These are phyloP conservation scores for Trichophyton simii DNA, from an alignment of 2,329 filamentous ascomycete species.

Conservation along the genomic window DNA sequence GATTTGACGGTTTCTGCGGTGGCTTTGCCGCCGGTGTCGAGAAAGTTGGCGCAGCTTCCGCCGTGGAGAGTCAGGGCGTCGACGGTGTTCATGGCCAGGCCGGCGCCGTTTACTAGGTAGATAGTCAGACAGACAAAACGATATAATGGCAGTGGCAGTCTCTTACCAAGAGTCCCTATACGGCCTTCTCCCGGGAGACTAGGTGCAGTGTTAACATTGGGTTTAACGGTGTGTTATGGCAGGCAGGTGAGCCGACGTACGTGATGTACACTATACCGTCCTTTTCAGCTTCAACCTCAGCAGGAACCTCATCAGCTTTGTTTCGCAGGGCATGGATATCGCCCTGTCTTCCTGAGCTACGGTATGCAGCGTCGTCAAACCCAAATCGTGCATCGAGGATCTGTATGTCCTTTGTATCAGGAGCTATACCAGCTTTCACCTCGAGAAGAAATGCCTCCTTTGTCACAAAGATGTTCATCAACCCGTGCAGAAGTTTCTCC, in stretches of 20 bases:
- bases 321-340: conserved; percentile 49
- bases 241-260: conserved; percentile 20
- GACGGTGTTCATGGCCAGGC: conserved; percentile 81
- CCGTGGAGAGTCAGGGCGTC: conserved; percentile 60
- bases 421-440: conserved; percentile 35
- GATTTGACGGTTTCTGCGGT: conserved; percentile 68
- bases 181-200: conserved; percentile 36
- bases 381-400: conserved; percentile 46
- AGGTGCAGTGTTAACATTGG: conserved; percentile 3
- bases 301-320: conserved; percentile 38
- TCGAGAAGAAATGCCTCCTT: conserved; percentile 55
- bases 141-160: background rate
- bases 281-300: conserved; percentile 51
- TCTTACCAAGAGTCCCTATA: conserved; percentile 56
- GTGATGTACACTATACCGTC: conserved; percentile 71
- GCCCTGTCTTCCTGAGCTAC: conserved; percentile 48
- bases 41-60: conserved; percentile 65
- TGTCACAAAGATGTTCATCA: conserved; percentile 48
- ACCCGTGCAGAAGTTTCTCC: conserved; percentile 38
- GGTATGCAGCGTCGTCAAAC: conserved; percentile 59
- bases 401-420: conserved; percentile 27
- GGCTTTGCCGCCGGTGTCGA: conserved; percentile 82
- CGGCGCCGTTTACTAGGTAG: conserved; percentile 67
- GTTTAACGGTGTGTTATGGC: background rate
- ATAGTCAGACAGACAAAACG: background rate